Base-by-base conservation (phyloP, 2,329 filamentous ascomycete species). In the Aspergillus niger region DNA sequence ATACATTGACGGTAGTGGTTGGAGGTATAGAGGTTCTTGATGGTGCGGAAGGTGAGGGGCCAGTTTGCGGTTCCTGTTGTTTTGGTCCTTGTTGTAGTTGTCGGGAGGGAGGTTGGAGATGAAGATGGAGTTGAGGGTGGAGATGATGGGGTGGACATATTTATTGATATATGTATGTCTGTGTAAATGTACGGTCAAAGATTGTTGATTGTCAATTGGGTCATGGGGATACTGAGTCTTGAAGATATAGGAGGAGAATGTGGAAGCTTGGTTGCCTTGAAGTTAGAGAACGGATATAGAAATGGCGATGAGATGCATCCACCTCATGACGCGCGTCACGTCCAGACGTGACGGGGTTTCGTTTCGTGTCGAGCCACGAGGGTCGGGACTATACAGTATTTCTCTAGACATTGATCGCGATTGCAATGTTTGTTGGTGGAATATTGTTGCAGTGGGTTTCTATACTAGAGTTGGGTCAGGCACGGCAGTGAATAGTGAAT, bases 1-100 rank as follows among this genome's bases (percentile, higher is more conserved):
- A 72, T 69, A 64, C 78, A 80, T 66, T 77, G 74, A 43, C 77
- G 79, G 67, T 78, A 79, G 61, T 77, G 74, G 6, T 70, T 70
- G 41, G 71, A 69, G 13, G 74, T 39, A 60, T 76, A 78, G 13
- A 78, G 65, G 24, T 69, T 48, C 55, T 79, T 80, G 55, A 78
- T 66, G 11, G 69, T 67, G 11, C 68, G 61, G 3, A 80, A 67
- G 3, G 65, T 67, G 8, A 43, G 28, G 43, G 71, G 71, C 77
- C 78, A 79, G 55, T 78, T 63, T 60, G 5, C 48, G 53, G 5
- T 70, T 69, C 8, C 39, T 58, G 22, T 8, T 38, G 67, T 62
- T 8, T 1, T 26, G 8, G 15, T 17, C 32, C 15, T 7, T n/a
- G 41, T 5, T 44, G 6, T 11, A 4, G 20, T 24, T 44, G 4